Percentiles rank a stretch among this genome's conserved stretches.
phyloP scores from a whole-genome alignment of 257 asterid genomes.

The Anisodus acutangulus region DNA sequence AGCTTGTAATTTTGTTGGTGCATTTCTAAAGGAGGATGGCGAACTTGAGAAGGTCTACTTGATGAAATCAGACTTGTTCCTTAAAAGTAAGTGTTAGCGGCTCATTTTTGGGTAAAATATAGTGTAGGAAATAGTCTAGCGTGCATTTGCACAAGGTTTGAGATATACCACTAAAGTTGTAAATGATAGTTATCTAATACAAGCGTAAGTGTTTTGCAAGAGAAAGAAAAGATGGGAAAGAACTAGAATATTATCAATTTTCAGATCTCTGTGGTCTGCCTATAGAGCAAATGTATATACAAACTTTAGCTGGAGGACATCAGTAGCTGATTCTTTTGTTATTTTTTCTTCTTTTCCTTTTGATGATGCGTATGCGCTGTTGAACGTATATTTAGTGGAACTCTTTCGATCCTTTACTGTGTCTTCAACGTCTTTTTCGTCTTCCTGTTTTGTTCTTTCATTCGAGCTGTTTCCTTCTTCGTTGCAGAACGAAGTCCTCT shows the following conservation, averaged over 20 bases:
- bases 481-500: not conserved
- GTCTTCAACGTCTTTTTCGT: not conserved
- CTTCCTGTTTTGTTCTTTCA: too few relatives aligned
- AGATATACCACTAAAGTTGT: not conserved
- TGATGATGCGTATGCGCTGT: not conserved
- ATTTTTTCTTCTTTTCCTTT: not conserved
- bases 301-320: not conserved
- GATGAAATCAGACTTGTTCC: not conserved
- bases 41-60: not conserved
- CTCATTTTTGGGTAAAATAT: not conserved
- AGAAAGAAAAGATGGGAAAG: too few relatives aligned
- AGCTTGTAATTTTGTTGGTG: not conserved
- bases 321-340: constrained; percentile 16
- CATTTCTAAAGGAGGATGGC: not conserved
- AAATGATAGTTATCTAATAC: not conserved
- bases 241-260: not conserved
- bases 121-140: not conserved
- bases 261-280: not conserved
- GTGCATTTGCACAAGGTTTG: constrained; percentile 5
- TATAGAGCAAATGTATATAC: not conserved
- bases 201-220: not conserved
- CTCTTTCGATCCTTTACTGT: not conserved
- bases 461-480: not conserved
- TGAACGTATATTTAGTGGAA: not conserved
- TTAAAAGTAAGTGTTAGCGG: not conserved